Evolutionary conservation across 2,329 filamentous ascomycete species (phyloP).

Genomic region (Aspergillus costaricaensis): DNA sequence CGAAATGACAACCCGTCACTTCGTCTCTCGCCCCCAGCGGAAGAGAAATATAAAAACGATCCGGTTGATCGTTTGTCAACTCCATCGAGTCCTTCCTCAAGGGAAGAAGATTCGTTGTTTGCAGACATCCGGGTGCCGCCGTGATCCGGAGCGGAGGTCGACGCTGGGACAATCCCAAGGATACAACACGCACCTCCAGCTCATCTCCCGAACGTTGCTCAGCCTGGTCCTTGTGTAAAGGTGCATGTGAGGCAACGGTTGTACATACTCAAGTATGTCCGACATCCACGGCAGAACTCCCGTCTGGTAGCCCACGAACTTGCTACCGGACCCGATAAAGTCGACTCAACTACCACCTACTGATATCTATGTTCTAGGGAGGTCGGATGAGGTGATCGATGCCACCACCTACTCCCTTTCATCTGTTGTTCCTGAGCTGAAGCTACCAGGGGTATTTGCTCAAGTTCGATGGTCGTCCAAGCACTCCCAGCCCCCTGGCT

Average conservation of each 20-base stretch:
- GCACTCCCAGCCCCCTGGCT: not conserved
- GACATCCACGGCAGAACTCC: not conserved
- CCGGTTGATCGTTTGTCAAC: not conserved
- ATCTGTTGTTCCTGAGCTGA: not conserved
- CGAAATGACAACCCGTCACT: not conserved
- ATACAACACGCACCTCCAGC: not conserved
- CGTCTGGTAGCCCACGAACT: not conserved
- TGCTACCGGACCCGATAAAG: not conserved
- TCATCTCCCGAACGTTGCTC: constrained; percentile 3
- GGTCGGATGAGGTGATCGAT: not conserved
- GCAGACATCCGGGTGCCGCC: not conserved
- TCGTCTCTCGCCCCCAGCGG: not conserved
- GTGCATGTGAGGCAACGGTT: constrained; percentile 12
- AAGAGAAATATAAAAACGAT: not conserved
- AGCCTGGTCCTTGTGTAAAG: constrained; percentile 1
- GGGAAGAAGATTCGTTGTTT: not conserved
- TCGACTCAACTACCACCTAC: constrained; percentile 6
- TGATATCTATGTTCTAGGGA: not conserved
- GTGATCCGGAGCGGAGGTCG: not conserved
- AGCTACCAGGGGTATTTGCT: not conserved
- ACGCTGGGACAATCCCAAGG: not conserved
- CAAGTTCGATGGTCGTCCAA: not conserved
- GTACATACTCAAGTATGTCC: constrained; percentile 12
- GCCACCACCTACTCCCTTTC: not conserved
- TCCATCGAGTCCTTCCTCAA: not conserved